Evolutionary conservation across 768 basidiomycete species (phyloP).

Genomic region (Phaeotremella fagi): DNA sequence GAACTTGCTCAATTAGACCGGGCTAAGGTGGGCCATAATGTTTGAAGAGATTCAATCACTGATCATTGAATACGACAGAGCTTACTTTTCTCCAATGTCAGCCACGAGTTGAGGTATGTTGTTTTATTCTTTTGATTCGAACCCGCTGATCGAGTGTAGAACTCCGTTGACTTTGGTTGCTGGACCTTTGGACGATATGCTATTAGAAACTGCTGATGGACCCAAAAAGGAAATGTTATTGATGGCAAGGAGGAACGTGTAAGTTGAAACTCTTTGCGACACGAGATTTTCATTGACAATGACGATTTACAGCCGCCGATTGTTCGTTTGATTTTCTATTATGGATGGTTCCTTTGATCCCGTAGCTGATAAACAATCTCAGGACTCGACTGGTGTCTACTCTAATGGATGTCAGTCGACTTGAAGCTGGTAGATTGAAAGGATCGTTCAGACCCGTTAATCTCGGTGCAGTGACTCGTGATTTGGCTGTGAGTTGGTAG

Average conservation of each 20-base stretch:
- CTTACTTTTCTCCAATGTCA: conserved; percentile 34
- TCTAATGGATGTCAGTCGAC: conserved; percentile 49
- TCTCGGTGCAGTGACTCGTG: conserved; percentile 43
- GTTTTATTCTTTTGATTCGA: conserved; percentile 1
- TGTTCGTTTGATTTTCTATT: neutral
- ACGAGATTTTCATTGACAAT: too few species aligned
- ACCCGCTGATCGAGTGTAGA: neutral
- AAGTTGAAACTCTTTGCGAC: neutral
- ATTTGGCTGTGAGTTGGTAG: conserved; percentile 35
- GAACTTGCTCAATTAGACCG: conserved; percentile 39
- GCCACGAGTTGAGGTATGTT: conserved; percentile 20
- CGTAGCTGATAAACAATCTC: conserved; percentile 2
- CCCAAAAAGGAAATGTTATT: conserved; percentile 29
- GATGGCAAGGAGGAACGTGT: conserved; percentile 38
- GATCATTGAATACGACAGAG: conserved; percentile 5
- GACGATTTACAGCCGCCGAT: conserved; percentile 3
- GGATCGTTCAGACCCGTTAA: conserved; percentile 46
- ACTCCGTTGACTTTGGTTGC: conserved; percentile 38
- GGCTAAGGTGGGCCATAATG: conserved; percentile 20
- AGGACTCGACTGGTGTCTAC: conserved; percentile 48
- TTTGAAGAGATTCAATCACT: neutral
- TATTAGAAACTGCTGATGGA: conserved; percentile 27
- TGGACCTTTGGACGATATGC: conserved; percentile 41
- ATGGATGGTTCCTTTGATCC: neutral
- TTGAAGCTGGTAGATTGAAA: conserved; percentile 44